Evolutionary conservation across 1,284 basidiomycete genomes (phyloP).

Genomic region (Boletus smithii): DNA sequence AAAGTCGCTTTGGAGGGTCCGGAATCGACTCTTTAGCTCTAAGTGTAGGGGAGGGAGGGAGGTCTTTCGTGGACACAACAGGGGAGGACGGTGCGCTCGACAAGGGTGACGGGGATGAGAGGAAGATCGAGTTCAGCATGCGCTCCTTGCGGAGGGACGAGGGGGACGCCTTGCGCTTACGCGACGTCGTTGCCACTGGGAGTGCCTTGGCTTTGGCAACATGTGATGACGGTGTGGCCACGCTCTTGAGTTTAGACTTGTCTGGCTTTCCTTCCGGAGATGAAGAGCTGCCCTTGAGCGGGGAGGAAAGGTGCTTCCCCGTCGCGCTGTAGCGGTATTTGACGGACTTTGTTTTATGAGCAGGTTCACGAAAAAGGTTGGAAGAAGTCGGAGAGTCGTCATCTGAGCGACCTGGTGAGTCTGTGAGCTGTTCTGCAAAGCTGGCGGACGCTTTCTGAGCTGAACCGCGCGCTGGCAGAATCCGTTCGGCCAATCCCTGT

Average conservation of each 20-base stretch:
- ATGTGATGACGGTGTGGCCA: constrained; percentile 14
- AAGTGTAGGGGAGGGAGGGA: constrained; percentile 7
- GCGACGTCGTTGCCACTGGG: constrained; percentile 16
- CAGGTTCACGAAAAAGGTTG: constrained; percentile 27
- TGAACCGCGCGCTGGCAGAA: constrained; percentile 26
- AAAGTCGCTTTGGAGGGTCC: constrained; percentile 3
- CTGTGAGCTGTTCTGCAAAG: constrained; percentile 26
- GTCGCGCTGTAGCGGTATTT: constrained; percentile 35
- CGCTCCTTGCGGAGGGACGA: constrained; percentile 10
- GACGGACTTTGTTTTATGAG: constrained; percentile 24
- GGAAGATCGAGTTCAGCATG: constrained; percentile 6
- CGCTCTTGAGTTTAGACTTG: constrained; percentile 9
- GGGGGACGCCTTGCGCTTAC: constrained; percentile 29
- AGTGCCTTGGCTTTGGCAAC: constrained; percentile 12
- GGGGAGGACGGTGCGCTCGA: constrained; percentile 27
- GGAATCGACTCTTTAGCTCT: no score
- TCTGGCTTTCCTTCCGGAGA: constrained; percentile 26
- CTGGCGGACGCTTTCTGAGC: constrained; percentile 26
- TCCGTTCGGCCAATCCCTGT: constrained; percentile 10
- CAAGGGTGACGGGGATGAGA: constrained; percentile 27
- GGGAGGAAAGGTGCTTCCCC: constrained; percentile 34
- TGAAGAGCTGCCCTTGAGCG: constrained; percentile 32
- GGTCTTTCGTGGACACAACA: constrained; percentile 4
- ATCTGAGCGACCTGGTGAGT: constrained; percentile 27
- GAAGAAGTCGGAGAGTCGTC: constrained; percentile 13